phyloP scores from a whole-genome alignment of 768 basidiomycete genomes.

The Sporobolomyces roseus region DNA sequence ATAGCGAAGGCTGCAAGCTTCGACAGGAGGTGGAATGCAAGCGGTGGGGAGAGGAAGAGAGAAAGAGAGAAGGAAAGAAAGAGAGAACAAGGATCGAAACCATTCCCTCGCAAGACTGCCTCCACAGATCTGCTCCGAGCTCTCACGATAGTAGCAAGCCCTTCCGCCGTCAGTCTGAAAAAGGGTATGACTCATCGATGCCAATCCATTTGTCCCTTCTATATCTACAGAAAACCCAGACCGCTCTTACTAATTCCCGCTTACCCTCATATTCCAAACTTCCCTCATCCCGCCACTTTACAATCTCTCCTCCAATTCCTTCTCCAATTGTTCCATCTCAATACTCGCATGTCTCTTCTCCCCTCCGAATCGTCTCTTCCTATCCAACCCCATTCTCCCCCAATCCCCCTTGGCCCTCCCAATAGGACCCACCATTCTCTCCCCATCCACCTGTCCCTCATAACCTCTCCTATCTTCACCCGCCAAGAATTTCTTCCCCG shows the following conservation, averaged over 20 bases:
- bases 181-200: no score
- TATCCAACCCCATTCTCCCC: background rate
- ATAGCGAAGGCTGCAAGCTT: no score
- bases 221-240: no score
- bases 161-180: no score
- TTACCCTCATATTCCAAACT: no score
- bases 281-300: no score
- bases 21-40: no score
- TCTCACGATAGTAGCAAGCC: no score
- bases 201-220: no score
- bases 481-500: conserved; percentile 11
- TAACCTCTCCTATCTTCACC: conserved; percentile 28
- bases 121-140: no score
- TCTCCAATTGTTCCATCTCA: conserved; percentile 1
- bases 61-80: background rate
- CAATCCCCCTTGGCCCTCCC: conserved; percentile 4
- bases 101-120: no score
- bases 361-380: background rate
- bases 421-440: background rate
- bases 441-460: background rate
- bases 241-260: no score
- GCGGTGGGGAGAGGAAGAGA: background rate
- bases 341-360: background rate
- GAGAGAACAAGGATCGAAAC: background rate
- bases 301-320: conserved; percentile 1